phyloP scores from a whole-genome alignment of 2,329 filamentous ascomycete genomes.

The Verticillium nonalfalfae region DNA sequence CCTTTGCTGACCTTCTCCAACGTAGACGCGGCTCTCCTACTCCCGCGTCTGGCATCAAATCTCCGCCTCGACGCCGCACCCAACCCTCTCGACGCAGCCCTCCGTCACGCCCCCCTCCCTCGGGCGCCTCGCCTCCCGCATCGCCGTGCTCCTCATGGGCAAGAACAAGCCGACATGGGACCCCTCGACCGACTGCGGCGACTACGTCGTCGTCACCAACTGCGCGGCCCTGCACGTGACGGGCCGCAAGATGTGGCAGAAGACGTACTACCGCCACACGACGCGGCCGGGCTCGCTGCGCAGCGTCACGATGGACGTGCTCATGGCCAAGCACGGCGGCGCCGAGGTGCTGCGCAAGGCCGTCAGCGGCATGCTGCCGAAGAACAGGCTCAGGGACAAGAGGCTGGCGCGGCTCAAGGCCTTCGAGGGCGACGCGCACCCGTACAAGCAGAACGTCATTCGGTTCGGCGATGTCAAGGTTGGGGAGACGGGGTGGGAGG shows the following conservation, averaged over 20 bases:
- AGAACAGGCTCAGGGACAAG: conserved; percentile 88
- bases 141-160: conserved; percentile 87
- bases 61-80: conserved; percentile 63
- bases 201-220: conserved; percentile 93
- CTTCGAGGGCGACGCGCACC: conserved; percentile 88
- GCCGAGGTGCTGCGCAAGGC: conserved; percentile 86
- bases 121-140: conserved; percentile 80
- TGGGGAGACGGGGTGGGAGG: conserved; percentile 46
- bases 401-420: conserved; percentile 85
- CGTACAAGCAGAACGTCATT: conserved; percentile 83
- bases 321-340: conserved; percentile 92
- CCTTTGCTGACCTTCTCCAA: background rate
- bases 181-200: conserved; percentile 95
- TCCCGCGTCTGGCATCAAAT: conserved; percentile 88
- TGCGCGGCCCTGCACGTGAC: conserved; percentile 84
- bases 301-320: conserved; percentile 86
- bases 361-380: conserved; percentile 94
- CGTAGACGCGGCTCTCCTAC: conserved; percentile 90
- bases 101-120: conserved; percentile 68
- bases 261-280: conserved; percentile 92
- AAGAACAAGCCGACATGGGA: conserved; percentile 99
- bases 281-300: conserved; percentile 83
- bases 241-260: conserved; percentile 87
- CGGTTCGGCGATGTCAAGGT: conserved; percentile 58
- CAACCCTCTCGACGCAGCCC: conserved; percentile 50